These are phyloP conservation scores for Hibiscus tridactylites DNA, from an alignment of 345 rosid genomes.

Conservation along the genomic window DNA sequence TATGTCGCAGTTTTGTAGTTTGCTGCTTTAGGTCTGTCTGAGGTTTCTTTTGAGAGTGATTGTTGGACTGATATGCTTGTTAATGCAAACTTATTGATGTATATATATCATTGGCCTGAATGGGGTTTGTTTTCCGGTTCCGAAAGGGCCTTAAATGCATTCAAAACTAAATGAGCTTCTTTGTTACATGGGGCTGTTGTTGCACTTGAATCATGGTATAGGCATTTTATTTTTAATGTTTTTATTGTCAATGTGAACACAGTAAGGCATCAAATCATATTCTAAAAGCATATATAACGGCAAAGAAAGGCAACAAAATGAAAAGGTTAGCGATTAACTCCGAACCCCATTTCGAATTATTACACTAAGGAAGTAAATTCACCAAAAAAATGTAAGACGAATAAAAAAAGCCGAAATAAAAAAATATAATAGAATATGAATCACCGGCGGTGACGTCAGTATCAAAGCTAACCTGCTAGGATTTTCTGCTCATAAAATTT, in stretches of 20 bases:
- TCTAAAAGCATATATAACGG: too few relatives aligned
- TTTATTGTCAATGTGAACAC: background rate
- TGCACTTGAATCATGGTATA: too few relatives aligned
- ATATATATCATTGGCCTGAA: background rate
- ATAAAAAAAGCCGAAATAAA: background rate
- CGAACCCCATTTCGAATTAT: background rate
- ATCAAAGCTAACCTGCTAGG: constrained; percentile 21
- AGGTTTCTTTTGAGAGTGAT: background rate
- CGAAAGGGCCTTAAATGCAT: background rate
- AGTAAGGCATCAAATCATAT: background rate
- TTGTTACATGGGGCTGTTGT: too few relatives aligned
- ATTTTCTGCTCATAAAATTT: too few relatives aligned
- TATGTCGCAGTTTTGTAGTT: background rate
- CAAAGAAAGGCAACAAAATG: too few relatives aligned
- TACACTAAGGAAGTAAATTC: background rate
- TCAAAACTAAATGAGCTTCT: background rate
- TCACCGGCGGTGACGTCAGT: too few relatives aligned
- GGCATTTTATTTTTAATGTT: too few relatives aligned
- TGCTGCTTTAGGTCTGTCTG: background rate
- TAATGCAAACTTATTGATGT: background rate
- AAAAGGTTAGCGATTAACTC: background rate
- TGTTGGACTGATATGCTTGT: background rate
- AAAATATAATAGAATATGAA: background rate
- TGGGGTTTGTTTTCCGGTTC: background rate
- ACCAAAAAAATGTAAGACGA: background rate